Evolutionary conservation across 352 stramenopile genomes (phyloP), one percentile per base, ranked within the genome.

Genomic region (Phytophthora constricta): DNA sequence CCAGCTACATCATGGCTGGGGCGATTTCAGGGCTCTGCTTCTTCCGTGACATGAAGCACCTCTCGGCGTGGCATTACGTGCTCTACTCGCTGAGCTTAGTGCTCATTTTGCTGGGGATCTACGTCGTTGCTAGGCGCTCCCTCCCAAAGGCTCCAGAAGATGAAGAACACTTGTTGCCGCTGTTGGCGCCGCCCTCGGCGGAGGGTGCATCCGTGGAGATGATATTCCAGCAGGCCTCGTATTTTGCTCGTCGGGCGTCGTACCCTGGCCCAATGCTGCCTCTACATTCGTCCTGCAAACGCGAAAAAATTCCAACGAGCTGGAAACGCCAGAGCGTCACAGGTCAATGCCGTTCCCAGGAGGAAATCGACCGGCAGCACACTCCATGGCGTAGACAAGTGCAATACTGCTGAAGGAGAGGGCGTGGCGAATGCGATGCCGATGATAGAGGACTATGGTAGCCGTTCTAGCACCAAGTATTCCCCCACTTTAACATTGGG

Each of bases 11-110:
- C 61, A 68, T 92, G 57, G 52, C 78, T 7, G 86, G 86, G 9
- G 86, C 86, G 1, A 77, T 95, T 65, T 95, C 86, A 1, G 86
- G 86, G 0, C 68, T 95, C 10, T 91, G 84, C 55, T 93, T 95
- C 69, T 95, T 95, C 60, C 72, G 77, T 22, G 86, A 95, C 64
- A 93, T 95, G 86, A 78, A 79, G 11, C 55, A 84, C 48, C 53
- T 93, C 31, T 68, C 72, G 25, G 54, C 72, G 7, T 91, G 84
- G 84, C 84, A 91, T 56, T 92, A 89, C 62, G 72, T 89, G 26
- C 71, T 92, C 9, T 94, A 94, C 43, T 87, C 82, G 11, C 65
- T 91, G 3, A 92, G 86, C 58, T 70, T 94, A 20, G 50, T 76
- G 59, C 58, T 90, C 27, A 94, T 94, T 64, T 51, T 94, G 26